These are phyloP conservation scores for Solanum verrucosum DNA, from an alignment of 257 asterid genomes.

Conservation along the genomic window DNA sequence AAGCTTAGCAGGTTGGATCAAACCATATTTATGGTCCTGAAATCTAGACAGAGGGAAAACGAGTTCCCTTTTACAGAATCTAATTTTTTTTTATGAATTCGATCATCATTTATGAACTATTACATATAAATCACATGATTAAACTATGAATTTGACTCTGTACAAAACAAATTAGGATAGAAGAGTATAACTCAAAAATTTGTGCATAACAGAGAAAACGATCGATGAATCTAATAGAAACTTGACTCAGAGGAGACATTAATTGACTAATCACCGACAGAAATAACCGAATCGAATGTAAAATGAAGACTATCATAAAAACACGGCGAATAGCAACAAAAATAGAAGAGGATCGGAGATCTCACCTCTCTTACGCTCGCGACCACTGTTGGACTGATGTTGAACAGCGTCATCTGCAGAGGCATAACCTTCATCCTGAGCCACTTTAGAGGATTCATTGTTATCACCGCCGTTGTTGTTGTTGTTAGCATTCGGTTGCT, in stretches of 20 bases:
- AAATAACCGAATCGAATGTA: background rate
- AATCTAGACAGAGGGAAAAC: background rate
- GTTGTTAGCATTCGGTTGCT: background rate
- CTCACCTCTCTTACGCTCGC: conserved; percentile 89
- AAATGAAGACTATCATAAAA: background rate
- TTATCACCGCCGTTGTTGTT: background rate
- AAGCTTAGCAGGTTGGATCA: background rate
- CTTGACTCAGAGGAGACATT: background rate
- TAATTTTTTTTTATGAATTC: background rate
- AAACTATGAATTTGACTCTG: background rate
- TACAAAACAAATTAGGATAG: background rate
- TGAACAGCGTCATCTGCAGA: conserved; percentile 17
- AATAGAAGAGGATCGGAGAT: conserved; percentile 15
- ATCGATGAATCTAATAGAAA: background rate
- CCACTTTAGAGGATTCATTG: background rate
- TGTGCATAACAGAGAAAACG: background rate
- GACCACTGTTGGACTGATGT: conserved; percentile 33
- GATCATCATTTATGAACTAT: background rate
- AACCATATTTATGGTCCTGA: background rate
- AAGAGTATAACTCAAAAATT: background rate
- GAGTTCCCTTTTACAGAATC: background rate
- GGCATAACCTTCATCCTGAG: background rate
- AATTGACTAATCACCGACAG: background rate
- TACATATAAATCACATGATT: background rate
- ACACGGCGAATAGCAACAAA: background rate